Base-by-base conservation (phyloP, 768 basidiomycete species). In the Boletus subparvulus region DNA sequence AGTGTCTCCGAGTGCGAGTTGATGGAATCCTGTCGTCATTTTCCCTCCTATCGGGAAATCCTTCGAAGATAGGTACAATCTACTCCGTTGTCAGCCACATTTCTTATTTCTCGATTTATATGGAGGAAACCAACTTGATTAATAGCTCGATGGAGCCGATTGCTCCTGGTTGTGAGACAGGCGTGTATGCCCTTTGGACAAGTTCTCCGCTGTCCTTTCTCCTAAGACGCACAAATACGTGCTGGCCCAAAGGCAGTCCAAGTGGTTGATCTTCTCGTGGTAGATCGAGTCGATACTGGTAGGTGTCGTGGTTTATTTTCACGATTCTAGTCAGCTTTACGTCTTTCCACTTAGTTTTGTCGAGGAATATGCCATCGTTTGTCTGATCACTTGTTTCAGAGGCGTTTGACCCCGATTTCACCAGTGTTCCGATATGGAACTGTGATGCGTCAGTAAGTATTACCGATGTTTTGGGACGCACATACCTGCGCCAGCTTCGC, bases 121-220 rank as follows among this genome's bases (percentile, higher is more conserved):
- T 33, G 26, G 24, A 55, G 30, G 48, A 41, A 37, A 69, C 73
- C 6, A 26, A 78, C 78, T 83, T 86, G 66, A 86, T 70, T 47
- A 86, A 68, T 47, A 83, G 65, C 50, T 84, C 83, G 35, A 86
- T 72, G 54, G 67, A 76, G 0, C 83, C 84, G 26, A 62, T 67
- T 2, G 74, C 76, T 24, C 71, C 68, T 41, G 67, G 60, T 46
- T 61, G 62, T 26, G 82, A 83, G n/a, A 85, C 74, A 0, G 84
- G 84, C 0, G 84, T 86, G 56, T 85, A 87, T 0, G 83, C 80
- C 14, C 84, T 74, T 56, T 83, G 83, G 0, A 85, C 76, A 12
- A 81, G 43, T 47, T 83, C 77, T 30, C 75, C 75, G 17, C 58
- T 61, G 28, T 68, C 64, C 40, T 79, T 79, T 44, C 75, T 65